phyloP scores from a whole-genome alignment of 352 stramenopile genomes.

The Pythium angustatum region DNA sequence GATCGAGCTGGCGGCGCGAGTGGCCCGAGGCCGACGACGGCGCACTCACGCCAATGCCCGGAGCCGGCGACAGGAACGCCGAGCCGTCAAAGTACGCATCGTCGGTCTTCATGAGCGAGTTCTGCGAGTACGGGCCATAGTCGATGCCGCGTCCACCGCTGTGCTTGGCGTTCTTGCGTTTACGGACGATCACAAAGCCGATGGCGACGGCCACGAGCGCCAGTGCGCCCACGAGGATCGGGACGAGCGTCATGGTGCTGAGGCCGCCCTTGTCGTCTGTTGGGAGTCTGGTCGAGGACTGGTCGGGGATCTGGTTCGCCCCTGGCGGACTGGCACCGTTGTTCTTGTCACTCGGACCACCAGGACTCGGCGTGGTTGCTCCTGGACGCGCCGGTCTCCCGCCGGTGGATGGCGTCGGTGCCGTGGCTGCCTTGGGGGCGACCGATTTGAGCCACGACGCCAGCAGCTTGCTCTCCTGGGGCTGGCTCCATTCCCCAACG shows the following conservation, averaged over 20 bases:
- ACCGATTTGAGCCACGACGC: conserved; percentile 30
- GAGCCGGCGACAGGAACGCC: conserved; percentile 23
- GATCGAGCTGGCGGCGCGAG: conserved; percentile 12
- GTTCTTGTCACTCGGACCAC: neutral
- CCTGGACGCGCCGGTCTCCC: neutral
- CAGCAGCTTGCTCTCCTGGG: conserved; percentile 23
- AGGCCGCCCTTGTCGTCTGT: conserved; percentile 1
- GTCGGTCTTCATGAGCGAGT: conserved; percentile 20
- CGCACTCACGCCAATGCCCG: conserved; percentile 7
- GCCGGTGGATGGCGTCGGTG: neutral
- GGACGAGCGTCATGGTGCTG: conserved; percentile 26
- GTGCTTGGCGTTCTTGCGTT: conserved; percentile 22
- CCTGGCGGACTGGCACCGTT: neutral
- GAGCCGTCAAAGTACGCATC: conserved; percentile 26
- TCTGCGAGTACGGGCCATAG: conserved; percentile 26
- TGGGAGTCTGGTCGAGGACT: neutral
- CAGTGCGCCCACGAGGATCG: conserved; percentile 26
- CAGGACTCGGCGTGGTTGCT: neutral
- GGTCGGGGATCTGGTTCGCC: neutral
- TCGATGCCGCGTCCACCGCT: conserved; percentile 5
- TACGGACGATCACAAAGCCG: conserved; percentile 27
- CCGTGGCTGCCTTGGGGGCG: conserved; percentile 13
- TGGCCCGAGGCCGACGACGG: conserved; percentile 3
- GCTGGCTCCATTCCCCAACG: conserved; percentile 13
- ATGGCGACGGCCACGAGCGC: conserved; percentile 20